Evolutionary conservation across 306 rosid genomes (phyloP), one percentile per base, ranked within the genome.

Genomic region (Dryas alaskensis): DNA sequence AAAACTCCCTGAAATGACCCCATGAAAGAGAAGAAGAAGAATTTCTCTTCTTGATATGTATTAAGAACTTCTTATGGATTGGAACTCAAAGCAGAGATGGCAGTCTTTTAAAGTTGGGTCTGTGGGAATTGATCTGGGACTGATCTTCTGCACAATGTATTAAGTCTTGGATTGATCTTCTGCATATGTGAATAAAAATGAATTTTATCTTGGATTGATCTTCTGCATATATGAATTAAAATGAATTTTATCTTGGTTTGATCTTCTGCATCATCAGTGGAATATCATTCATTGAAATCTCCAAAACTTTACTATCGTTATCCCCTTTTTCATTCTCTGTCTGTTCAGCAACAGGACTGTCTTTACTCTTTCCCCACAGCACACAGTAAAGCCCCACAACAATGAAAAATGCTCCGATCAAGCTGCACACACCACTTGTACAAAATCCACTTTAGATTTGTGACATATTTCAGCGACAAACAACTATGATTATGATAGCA

Each of bases 351-450:
- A 13, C 52, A 42, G 4, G 22, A 39, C 37, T 53, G 14, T 77
- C 81, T 46, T 43, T 66, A 66, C 19, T 54, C 67, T 73, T 84
- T 42, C 80, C 82, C 84, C 87, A 84, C 25, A 77, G 69, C 19
- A 84, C 79, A 43, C 62, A 70, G 40, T 83, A 79, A 4, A 83
- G 81, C 6, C 84, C 84, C 53, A 31, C 22, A n/a, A 72, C 44
- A 49, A 76, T 72, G 46, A 73, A 53, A 47, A 73, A 37, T 1
- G 79, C 86, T 79, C 84, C 86, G 2, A 79, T 42, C 54, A 79
- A 69, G 81, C 84, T 79, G 72, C 39, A 48, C 37, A 43, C 10
- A 4, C 52, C 25, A 37, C 14, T 25, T 16, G 6, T 5, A 43
- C 47, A 59, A 22, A 54, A 22, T 17, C 50, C 2, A 43, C 16